These are phyloP conservation scores for Pythium insidiosum DNA, from an alignment of 352 stramenopile species.

Conservation along the genomic window DNA sequence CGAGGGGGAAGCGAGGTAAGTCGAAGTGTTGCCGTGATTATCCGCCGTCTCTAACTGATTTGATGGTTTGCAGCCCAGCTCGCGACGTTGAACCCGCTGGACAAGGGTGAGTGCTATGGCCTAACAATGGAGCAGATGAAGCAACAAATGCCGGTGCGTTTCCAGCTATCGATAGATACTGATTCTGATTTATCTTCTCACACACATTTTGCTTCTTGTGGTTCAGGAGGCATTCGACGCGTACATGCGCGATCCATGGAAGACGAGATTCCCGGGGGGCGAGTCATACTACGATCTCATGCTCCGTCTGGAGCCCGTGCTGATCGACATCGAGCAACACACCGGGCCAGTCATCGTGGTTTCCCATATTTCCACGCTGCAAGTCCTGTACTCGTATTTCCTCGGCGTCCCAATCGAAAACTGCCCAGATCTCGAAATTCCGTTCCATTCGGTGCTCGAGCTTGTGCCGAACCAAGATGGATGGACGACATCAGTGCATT, in stretches of 20 bases:
- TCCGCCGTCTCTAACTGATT: background rate
- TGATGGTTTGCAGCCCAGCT: conserved; percentile 42
- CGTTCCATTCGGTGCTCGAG: conserved; percentile 80
- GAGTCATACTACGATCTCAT: conserved; percentile 94
- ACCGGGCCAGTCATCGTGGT: conserved; percentile 81
- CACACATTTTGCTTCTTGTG: background rate
- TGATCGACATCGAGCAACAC: conserved; percentile 91
- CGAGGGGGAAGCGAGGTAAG: conserved; percentile 34
- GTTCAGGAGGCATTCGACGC: conserved; percentile 50
- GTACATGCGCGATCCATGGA: conserved; percentile 66
- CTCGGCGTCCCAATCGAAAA: conserved; percentile 70
- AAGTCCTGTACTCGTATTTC: conserved; percentile 87
- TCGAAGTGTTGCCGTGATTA: background rate
- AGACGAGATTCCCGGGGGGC: conserved; percentile 80
- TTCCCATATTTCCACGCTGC: conserved; percentile 78
- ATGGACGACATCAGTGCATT: conserved; percentile 83
- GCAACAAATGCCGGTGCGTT: conserved; percentile 45
- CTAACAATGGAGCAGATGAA: conserved; percentile 82
- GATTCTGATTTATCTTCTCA: no score
- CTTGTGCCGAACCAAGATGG: conserved; percentile 71
- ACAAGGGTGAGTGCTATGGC: conserved; percentile 83
- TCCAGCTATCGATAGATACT: background rate
- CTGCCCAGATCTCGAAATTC: conserved; percentile 71
- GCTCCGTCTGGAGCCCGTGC: conserved; percentile 84
- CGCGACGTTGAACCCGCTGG: conserved; percentile 71